Percentiles rank a stretch among this genome's conserved stretches.
These are phyloP conservation scores for Blastocystis sp. DNA, from an alignment of 352 stramenopile genomes.

Conservation along the genomic window DNA sequence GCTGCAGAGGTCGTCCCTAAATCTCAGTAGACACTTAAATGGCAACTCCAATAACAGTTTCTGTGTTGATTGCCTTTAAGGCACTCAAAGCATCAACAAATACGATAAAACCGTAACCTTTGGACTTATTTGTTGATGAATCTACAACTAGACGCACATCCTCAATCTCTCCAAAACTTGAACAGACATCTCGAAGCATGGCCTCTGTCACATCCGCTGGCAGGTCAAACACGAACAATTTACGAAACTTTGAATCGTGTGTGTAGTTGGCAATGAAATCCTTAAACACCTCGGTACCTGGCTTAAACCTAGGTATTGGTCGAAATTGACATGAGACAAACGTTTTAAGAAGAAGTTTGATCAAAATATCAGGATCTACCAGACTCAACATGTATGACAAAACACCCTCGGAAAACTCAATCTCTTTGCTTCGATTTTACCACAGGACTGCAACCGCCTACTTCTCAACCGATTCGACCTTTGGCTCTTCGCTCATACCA, in stretches of 20 bases:
- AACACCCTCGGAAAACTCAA: not conserved
- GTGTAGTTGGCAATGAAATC: conserved; percentile 1
- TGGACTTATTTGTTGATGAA: not conserved
- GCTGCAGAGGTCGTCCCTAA: not conserved
- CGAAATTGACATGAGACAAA: not conserved
- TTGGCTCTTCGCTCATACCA: not conserved
- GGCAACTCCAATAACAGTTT: not conserved
- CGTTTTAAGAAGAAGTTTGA: conserved; percentile 5
- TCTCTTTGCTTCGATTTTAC: not conserved
- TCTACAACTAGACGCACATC: not conserved
- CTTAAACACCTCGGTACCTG: conserved; percentile 15
- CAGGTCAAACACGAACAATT: conserved; percentile 40
- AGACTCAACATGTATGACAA: conserved; percentile 2
- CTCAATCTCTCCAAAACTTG: conserved; percentile 8
- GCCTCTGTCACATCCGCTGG: not conserved
- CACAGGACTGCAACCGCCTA: not conserved
- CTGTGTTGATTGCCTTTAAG: conserved; percentile 3
- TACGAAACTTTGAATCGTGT: conserved; percentile 14
- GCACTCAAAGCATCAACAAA: not conserved
- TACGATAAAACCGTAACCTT: conserved; percentile 28
- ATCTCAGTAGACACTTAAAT: not conserved
- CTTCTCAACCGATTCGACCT: not conserved
- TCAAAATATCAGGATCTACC: not conserved
- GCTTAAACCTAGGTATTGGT: conserved; percentile 29
- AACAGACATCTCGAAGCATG: conserved; percentile 2